A percentile compares a stretch with the other conserved stretches of the same genome.
phyloP scores from a whole-genome alignment of 1,139 yeast genomes.

The Suhomyces guaymorum region DNA sequence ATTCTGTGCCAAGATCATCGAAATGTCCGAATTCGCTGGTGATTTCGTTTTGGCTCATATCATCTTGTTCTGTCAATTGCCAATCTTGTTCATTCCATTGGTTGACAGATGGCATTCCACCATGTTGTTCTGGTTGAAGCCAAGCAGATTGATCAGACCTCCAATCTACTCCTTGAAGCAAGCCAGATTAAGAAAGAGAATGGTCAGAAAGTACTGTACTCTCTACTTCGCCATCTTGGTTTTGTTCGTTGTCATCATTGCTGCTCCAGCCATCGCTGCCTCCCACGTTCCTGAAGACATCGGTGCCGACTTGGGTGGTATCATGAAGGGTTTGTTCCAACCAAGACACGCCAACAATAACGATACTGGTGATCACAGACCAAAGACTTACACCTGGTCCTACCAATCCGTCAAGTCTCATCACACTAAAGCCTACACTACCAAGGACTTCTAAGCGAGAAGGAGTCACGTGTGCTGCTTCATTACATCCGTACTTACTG shows the following conservation, averaged over 20 bases:
- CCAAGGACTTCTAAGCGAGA: slow-evolving; percentile 49
- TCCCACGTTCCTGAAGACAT: slow-evolving; percentile 33
- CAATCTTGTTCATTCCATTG: slow-evolving; percentile 80
- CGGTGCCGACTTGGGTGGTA: slow-evolving; percentile 29
- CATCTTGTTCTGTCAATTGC: slow-evolving; percentile 84
- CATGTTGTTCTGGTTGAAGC: slow-evolving; percentile 98
- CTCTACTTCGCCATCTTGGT: slow-evolving; percentile 73
- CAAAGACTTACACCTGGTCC: slow-evolving; percentile 50
- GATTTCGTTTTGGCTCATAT: slow-evolving; percentile 93
- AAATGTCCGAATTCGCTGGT: slow-evolving; percentile 94
- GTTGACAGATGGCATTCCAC: slow-evolving; percentile 98
- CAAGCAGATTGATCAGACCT: slow-evolving; percentile 96
- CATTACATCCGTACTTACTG: slow-evolving; percentile 4
- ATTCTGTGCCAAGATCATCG: slow-evolving; percentile 90
- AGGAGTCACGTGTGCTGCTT: slow-evolving; percentile 14
- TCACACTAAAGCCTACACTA: slow-evolving; percentile 56
- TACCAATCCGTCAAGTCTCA: slow-evolving; percentile 58
- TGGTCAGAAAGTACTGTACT: slow-evolving; percentile 92
- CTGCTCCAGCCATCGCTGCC: slow-evolving; percentile 88
- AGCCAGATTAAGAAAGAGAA: slow-evolving; percentile 95
- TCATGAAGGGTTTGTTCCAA: slow-evolving; percentile 77
- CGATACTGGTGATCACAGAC: slow-evolving; percentile 70
- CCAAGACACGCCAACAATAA: slow-evolving; percentile 80
- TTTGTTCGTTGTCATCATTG: slow-evolving; percentile 73
- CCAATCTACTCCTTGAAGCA: slow-evolving; percentile 98